Evolutionary conservation across 2,329 filamentous ascomycete species (phyloP).

Genomic region (Helicocarpus griseus): DNA sequence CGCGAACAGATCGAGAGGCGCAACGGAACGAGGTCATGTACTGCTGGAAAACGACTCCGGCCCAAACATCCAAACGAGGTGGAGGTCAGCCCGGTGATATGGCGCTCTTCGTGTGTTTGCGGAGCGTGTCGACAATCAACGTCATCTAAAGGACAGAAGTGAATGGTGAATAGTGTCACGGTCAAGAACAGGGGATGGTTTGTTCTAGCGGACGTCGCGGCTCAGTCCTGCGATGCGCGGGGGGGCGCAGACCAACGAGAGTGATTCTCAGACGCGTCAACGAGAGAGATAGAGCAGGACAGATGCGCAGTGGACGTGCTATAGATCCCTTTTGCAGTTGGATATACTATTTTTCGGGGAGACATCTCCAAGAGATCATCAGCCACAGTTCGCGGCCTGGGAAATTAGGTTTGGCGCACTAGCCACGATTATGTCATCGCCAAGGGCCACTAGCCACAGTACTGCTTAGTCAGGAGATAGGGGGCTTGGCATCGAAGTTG

Average conservation of each 20-base stretch:
- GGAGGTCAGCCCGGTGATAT: neutral
- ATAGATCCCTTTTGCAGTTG: neutral
- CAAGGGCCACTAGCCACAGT: neutral
- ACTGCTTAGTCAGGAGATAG: neutral
- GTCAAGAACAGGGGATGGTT: neutral
- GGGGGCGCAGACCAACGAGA: neutral
- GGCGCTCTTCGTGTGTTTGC: neutral
- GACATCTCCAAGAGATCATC: neutral
- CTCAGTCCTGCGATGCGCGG: neutral
- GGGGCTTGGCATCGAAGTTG: too few species aligned
- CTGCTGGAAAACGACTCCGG: neutral
- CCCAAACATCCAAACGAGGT: neutral
- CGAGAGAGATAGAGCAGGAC: neutral
- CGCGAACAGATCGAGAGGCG: neutral
- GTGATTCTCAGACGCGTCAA: neutral
- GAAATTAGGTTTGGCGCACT: neutral
- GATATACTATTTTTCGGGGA: neutral
- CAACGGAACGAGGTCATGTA: neutral
- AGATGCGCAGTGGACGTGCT: neutral
- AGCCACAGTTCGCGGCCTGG: neutral
- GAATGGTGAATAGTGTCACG: neutral
- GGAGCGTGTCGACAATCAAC: constrained; percentile 1
- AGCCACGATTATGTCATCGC: neutral
- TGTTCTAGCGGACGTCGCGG: neutral
- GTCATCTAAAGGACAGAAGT: neutral